Percentiles rank a stretch among this genome's conserved stretches.
Evolutionary conservation across 148 eudicot genomes (phyloP).

Genomic region (Tetragonia tetragonoides): DNA sequence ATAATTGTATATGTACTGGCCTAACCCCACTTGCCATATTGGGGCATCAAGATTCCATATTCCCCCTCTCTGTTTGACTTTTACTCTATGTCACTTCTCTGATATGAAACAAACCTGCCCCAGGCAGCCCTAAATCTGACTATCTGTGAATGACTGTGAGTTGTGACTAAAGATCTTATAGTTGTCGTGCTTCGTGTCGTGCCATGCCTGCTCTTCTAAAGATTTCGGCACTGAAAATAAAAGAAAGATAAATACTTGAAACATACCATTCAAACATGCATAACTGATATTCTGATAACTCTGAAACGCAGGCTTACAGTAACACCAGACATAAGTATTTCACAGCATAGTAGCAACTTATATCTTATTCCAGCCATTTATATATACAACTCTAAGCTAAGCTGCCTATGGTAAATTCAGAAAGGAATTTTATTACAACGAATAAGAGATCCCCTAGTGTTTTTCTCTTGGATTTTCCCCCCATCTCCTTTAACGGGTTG

Average conservation of each 20-base stretch:
- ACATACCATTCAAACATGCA: no score
- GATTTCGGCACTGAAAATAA: background rate
- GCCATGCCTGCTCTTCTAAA: no score
- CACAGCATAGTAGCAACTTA: constrained; percentile 17
- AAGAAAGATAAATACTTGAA: background rate
- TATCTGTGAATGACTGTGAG: no score
- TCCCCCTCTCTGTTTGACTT: constrained; percentile 20
- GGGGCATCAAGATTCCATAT: constrained; percentile 24
- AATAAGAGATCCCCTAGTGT: constrained; percentile 25
- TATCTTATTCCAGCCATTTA: constrained; percentile 17
- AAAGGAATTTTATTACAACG: constrained; percentile 28
- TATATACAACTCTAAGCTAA: constrained; percentile 32
- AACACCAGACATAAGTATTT: constrained; percentile 15
- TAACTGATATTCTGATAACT: background rate
- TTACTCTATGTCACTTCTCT: constrained; percentile 12
- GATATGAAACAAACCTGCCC: background rate
- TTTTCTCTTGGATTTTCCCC: background rate
- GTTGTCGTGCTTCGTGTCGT: no score
- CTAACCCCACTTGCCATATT: background rate
- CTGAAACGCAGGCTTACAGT: constrained; percentile 3
- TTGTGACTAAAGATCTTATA: no score
- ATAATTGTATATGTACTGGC: background rate
- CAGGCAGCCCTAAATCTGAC: background rate
- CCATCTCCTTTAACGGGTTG: constrained; percentile 6
- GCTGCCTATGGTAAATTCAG: constrained; percentile 21